Evolutionary conservation across 1,139 yeast species (phyloP).

Genomic region (Saccharomyces hybrid): DNA sequence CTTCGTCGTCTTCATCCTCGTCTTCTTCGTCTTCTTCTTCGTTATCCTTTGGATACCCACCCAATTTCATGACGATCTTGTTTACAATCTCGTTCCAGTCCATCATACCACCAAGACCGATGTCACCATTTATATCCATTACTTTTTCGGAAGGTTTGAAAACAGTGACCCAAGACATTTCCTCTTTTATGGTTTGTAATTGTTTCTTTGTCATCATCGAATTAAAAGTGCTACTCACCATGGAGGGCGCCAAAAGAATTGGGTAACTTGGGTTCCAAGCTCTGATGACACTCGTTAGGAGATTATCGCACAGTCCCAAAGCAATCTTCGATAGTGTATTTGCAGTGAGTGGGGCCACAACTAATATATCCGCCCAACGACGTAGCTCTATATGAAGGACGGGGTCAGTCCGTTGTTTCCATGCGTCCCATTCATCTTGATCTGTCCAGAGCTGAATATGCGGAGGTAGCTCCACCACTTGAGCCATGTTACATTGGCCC

Average conservation of each 20-base stretch:
- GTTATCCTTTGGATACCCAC: constrained; percentile 85
- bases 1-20: constrained; percentile 46
- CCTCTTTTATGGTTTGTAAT: constrained; percentile 49
- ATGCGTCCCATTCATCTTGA: constrained; percentile 82
- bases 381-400: constrained; percentile 85
- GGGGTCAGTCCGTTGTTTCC: constrained; percentile 82
- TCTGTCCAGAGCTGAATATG: constrained; percentile 77
- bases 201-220: constrained; percentile 89
- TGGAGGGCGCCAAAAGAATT: constrained; percentile 86
- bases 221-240: constrained; percentile 94
- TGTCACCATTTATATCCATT: constrained; percentile 79
- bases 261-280: constrained; percentile 91
- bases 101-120: constrained; percentile 96
- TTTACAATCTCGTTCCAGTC: constrained; percentile 87
- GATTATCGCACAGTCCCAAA: constrained; percentile 84
- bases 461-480: constrained; percentile 44
- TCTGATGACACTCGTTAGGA: constrained; percentile 72
- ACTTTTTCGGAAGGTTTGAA: constrained; percentile 91
- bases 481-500: constrained; percentile 10
- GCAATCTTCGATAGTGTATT: constrained; percentile 86
- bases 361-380: constrained; percentile 89
- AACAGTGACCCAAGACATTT: constrained; percentile 66
- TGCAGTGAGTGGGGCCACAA: constrained; percentile 89
- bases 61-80: constrained; percentile 69
- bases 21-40: constrained; percentile 71